Conservation (phyloP, 2,329 filamentous ascomycete genomes). For the Xylariaceae sp. region DNA sequence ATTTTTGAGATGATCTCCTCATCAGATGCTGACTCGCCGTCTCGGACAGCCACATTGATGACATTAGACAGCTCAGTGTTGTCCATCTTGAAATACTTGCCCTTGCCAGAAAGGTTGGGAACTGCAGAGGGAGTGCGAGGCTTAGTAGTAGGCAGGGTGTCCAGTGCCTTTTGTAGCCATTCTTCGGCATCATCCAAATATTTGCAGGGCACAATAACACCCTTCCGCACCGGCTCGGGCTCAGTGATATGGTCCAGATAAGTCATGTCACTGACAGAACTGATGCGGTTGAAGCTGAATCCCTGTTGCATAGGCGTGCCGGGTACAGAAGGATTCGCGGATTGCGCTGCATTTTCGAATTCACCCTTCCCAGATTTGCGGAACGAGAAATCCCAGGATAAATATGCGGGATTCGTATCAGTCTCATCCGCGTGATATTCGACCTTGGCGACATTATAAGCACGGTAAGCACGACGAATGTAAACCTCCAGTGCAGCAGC, state of each 20-base stretch:
- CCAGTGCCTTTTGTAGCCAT: constrained; percentile 73
- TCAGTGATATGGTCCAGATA: constrained; percentile 70
- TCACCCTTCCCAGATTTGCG: constrained; percentile 90
- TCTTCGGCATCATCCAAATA: constrained; percentile 96
- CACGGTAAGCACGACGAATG: constrained; percentile 91
- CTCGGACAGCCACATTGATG: constrained; percentile 84
- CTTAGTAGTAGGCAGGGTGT: constrained; percentile 68
- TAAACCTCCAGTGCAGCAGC: constrained; percentile 94
- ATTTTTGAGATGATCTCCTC: constrained; percentile 74
- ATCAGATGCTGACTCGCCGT: constrained; percentile 79
- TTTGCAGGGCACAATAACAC: constrained; percentile 87
- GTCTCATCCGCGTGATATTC: constrained; percentile 79
- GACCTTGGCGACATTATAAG: constrained; percentile 84
- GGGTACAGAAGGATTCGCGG: constrained; percentile 78
- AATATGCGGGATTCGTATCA: constrained; percentile 57
- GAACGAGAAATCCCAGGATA: constrained; percentile 94
- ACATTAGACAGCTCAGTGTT: constrained; percentile 83
- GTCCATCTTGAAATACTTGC: constrained; percentile 54
- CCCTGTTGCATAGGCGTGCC: constrained; percentile 59
- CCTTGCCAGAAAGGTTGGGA: constrained; percentile 68
- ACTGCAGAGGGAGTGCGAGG: constrained; percentile 56
- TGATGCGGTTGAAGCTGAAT: constrained; percentile 69
- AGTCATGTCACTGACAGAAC: constrained; percentile 95
- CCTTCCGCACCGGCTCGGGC: constrained; percentile 77
- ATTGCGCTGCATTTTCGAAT: constrained; percentile 74